Evolutionary conservation across 2,329 filamentous ascomycete genomes (phyloP).

Genomic region (Kalmusia sp.): DNA sequence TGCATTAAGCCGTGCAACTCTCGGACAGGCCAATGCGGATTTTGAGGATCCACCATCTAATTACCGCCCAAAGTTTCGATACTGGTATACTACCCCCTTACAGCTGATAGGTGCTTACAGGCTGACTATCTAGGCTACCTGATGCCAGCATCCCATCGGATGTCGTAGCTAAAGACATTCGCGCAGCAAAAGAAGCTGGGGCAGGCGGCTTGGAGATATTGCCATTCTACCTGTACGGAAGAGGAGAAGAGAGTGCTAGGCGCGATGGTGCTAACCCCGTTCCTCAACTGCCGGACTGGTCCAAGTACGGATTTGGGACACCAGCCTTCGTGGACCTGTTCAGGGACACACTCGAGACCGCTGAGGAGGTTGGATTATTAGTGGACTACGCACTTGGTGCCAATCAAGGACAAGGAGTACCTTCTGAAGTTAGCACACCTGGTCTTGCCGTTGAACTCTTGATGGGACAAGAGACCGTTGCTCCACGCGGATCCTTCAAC

Average conservation of each 20-base stretch:
- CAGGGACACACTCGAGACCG: constrained; percentile 36
- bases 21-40: background rate
- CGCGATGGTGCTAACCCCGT: background rate
- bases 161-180: constrained; percentile 18
- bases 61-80: constrained; percentile 28
- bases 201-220: constrained; percentile 29
- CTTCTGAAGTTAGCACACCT: constrained; percentile 27
- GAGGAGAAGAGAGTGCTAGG: background rate
- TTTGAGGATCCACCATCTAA: background rate
- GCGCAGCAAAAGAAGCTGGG: constrained; percentile 12
- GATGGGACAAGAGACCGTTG: constrained; percentile 19
- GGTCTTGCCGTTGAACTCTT: constrained; percentile 25
- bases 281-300: constrained; percentile 42
- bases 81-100: constrained; percentile 19
- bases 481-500: constrained; percentile 9
- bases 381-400: constrained; percentile 58
- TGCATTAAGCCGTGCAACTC: background rate
- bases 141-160: constrained; percentile 23
- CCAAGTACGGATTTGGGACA: constrained; percentile 50
- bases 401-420: constrained; percentile 58
- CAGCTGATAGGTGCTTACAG: background rate
- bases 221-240: constrained; percentile 29
- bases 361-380: constrained; percentile 45
- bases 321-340: constrained; percentile 41
- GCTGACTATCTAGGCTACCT: constrained; percentile 18